Evolutionary conservation across 306 rosid species (phyloP), one percentile per base, ranked within the genome.

Genomic region (Astragalus glycyphyllos): DNA sequence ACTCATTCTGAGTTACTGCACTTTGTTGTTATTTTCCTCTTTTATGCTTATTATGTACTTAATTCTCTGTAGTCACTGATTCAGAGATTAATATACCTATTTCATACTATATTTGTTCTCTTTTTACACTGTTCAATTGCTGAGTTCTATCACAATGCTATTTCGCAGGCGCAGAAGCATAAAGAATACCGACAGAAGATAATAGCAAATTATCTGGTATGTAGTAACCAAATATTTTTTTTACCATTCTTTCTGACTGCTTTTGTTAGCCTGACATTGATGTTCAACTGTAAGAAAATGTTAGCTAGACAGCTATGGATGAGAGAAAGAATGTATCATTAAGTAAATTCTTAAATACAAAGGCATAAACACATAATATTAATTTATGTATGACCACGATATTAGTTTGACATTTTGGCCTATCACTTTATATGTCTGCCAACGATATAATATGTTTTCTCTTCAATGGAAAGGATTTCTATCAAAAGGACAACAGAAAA

Each of bases 141-240:
- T n/a, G n/a, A n/a, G n/a, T n/a, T n/a, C n/a, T n/a, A n/a, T n/a
- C n/a, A n/a, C n/a, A n/a, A n/a, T 73, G 68, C 69, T 61, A 44
- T 70, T 62, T 76, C 75, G 78, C 88, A 95, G 99, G 84, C 80
- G 73, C 95, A 85, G 70, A 88, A 70, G 69, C 97, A 89, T 49
- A 83, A 83, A 58, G 96, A 88, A 34, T 95, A 95, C 87, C 80
- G 86, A 71, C 86, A 87, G 80, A 89, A 74, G 88, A 95, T 95
- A 76, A 79, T 82, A 45, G 73, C 87, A 59, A 81, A 83, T 80
- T 95, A 95, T 84, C 87, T 68, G 96, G 99, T 95, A 75, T 55
- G 78, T 34, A 34, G 29, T 42, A 46, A 16, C 45, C 47, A 6
- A 73, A 34, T 47, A 4, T 45, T 23, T 71, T 61, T 12, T 66